Evolutionary conservation across 2,329 filamentous ascomycete species (phyloP), one percentile per base, ranked within the genome.

Genomic region (Venturia pyrina): DNA sequence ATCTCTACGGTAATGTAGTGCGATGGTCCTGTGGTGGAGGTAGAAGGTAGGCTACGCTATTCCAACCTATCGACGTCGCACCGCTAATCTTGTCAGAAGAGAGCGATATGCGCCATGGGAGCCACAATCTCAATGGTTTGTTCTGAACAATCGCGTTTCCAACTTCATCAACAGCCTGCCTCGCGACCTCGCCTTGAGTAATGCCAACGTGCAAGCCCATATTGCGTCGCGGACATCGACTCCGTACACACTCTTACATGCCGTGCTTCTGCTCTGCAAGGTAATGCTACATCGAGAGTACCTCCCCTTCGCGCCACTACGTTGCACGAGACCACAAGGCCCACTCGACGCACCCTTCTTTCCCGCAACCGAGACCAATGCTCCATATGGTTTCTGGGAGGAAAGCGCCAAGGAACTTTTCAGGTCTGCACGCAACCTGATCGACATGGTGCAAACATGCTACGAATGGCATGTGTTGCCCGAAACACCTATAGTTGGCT

Each of bases 251-350:
- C 81, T 88, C 3, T 77, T 91, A 65, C 88, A 91, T 70, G 85
- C 87, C 70, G 81, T 89, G 0, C 83, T 85, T 67, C 82, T 83
- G 1, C 78, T 90, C 1, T 89, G 86, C 72, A 81, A 83, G 66
- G 86, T 91, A 68, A 85, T 89, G 77, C 78, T 90, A 37, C 85
- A 89, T 70, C 80, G 87, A 68, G 87, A 89, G 72, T 89, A 87
- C 68, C 80, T 89, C 34, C 86, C 87, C 0, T 89, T 88, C 70
- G 80, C 88, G 19, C 85, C 87, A 1, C 78, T 88, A 57, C 76
- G 78, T 21, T 79, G 78, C 68, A 71, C 74, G 28, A 80, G 80
- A 69, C 83, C 83, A 1, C 71, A 78, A 57, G 83, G 83, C 2
- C 87, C 87, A 0, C 73, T 89, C 13, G 87, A 89, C 69, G 79